phyloP scores from a whole-genome alignment of 352 stramenopile species.

The Sclerospora graminicola region DNA sequence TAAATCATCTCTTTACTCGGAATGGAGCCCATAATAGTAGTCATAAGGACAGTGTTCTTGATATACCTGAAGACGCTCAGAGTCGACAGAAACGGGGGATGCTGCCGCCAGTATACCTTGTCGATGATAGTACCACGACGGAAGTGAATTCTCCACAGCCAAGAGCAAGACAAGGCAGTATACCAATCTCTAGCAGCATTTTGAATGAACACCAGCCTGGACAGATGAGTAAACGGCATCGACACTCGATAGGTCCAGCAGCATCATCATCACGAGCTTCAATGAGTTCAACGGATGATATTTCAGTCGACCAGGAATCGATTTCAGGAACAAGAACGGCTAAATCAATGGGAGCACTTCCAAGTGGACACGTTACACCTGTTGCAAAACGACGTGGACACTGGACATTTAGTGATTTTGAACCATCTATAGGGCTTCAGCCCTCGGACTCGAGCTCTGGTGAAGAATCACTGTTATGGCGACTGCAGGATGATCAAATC shows the following conservation, averaged over 20 bases:
- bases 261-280: slow-evolving; percentile 26
- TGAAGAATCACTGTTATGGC: slow-evolving; percentile 59
- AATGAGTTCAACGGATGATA: slow-evolving; percentile 18
- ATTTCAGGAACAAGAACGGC: slow-evolving; percentile 3
- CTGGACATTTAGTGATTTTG: slow-evolving; percentile 33
- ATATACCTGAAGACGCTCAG: slow-evolving; percentile 2
- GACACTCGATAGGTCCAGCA: slow-evolving; percentile 8
- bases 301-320: slow-evolving; percentile 9
- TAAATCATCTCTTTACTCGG: slow-evolving; percentile 41
- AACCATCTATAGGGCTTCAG: slow-evolving; percentile 38
- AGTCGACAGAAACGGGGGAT: slow-evolving; percentile 12
- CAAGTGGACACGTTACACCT: slow-evolving; percentile 19
- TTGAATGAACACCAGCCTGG: slow-evolving; percentile 21
- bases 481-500: slow-evolving; percentile 93
- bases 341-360: slow-evolving; percentile 15
- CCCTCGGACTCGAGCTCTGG: slow-evolving; percentile 38
- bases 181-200: slow-evolving; percentile 25
- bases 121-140: slow-evolving; percentile 54
- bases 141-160: slow-evolving; percentile 35
- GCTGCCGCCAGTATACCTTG: slow-evolving; percentile 69
- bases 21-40: slow-evolving; percentile 11
- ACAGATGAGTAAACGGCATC: slow-evolving; percentile 8
- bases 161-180: slow-evolving; percentile 8
- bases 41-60: neutral
- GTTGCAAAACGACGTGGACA: slow-evolving; percentile 14